phyloP scores from a whole-genome alignment of 108 stramenopile species.

The Ochromonas danica region DNA sequence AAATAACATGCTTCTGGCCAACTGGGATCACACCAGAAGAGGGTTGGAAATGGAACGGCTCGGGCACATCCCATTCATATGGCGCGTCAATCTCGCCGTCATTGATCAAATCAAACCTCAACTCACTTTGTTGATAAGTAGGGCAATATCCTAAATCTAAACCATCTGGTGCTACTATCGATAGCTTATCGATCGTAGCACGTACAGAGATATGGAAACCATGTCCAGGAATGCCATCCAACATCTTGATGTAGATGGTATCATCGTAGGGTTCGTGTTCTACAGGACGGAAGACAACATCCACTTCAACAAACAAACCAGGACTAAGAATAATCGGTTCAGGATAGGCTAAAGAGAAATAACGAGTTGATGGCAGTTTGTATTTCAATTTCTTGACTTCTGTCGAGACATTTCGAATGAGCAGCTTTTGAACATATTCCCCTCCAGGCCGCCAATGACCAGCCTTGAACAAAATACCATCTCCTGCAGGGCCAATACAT shows the following conservation, averaged over 20 bases:
- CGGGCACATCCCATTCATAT: conserved; percentile 53
- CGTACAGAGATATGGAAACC: conserved; percentile 62
- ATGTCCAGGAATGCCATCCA: conserved; percentile 42
- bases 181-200: conserved; percentile 48
- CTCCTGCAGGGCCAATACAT: conserved; percentile 29
- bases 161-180: conserved; percentile 39
- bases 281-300: conserved; percentile 62
- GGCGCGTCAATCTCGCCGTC: conserved; percentile 55
- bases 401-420: conserved; percentile 57
- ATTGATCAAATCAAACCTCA: conserved; percentile 47
- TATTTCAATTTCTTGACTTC: conserved; percentile 64
- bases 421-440: conserved; percentile 59
- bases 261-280: conserved; percentile 58
- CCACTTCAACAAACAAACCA: conserved; percentile 46
- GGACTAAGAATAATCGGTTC: conserved; percentile 55
- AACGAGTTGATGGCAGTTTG: conserved; percentile 56
- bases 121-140: conserved; percentile 40
- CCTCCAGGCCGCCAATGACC: conserved; percentile 61
- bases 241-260: conserved; percentile 54
- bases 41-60: conserved; percentile 57
- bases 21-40: conserved; percentile 43
- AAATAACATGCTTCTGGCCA: conserved; percentile 38
- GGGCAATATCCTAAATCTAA: conserved; percentile 59
- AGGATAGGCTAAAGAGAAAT: conserved; percentile 63
- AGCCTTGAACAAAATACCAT: conserved; percentile 42